These are phyloP conservation scores for Cladosporium sp. DNA, from an alignment of 2,329 filamentous ascomycete species.

Conservation along the genomic window DNA sequence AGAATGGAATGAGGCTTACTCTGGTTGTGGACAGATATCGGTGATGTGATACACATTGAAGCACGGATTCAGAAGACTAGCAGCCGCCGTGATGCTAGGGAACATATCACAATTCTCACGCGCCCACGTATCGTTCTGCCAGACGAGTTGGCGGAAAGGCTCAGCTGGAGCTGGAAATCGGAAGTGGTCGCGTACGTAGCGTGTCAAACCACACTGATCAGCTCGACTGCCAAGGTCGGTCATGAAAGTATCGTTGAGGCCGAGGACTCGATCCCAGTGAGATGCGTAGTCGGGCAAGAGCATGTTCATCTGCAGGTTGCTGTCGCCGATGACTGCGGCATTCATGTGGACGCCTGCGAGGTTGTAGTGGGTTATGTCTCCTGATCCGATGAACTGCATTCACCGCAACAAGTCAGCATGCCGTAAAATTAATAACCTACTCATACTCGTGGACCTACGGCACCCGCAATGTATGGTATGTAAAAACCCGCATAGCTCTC, in stretches of 20 bases:
- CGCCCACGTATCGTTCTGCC: constrained; percentile 5
- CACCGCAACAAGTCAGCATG: constrained; percentile 36
- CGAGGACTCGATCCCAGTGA: constrained; percentile 39
- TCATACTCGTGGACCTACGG: constrained; percentile 43
- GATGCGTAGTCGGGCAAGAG: constrained; percentile 33
- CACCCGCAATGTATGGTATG: constrained; percentile 31
- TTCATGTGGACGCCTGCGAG: constrained; percentile 31
- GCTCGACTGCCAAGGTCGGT: constrained; percentile 31
- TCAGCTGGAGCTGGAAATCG: constrained; percentile 32
- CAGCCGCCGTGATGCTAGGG: constrained; percentile 28
- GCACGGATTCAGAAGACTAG: constrained; percentile 28
- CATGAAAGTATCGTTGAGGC: constrained; percentile 41
- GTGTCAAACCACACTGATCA: constrained; percentile 35
- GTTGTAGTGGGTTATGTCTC: constrained; percentile 30
- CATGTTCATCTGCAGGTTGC: constrained; percentile 36
- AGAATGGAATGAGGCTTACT: constrained; percentile 13
- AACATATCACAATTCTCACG: constrained; percentile 30
- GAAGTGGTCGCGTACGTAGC: constrained; percentile 48
- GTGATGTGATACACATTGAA: constrained; percentile 33
- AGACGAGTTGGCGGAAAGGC: constrained; percentile 19
- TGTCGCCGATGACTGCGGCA: constrained; percentile 44
- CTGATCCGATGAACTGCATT: constrained; percentile 26
- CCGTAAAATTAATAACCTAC: constrained; percentile 41
- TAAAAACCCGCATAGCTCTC: constrained; percentile 28
- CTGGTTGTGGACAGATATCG: constrained; percentile 25